phyloP scores from a whole-genome alignment of 2,329 filamentous ascomycete species.

The Fusarium sp. region DNA sequence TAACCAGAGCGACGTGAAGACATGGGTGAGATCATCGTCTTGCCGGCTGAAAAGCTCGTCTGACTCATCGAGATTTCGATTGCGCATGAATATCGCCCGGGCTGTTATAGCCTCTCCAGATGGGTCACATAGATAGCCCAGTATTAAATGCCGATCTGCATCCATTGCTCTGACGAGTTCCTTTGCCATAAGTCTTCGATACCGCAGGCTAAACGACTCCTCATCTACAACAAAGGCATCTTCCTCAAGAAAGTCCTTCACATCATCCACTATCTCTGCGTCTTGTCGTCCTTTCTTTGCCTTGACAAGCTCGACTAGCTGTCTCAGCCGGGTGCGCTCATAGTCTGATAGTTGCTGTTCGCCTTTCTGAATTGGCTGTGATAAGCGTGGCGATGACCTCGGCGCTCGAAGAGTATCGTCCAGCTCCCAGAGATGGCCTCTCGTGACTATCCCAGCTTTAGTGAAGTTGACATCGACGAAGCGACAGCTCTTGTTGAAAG shows the following conservation, averaged over 20 bases:
- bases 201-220: constrained; percentile 20
- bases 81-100: constrained; percentile 23
- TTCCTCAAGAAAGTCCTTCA: constrained; percentile 9
- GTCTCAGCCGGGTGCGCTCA: constrained; percentile 21
- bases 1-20: constrained; percentile 36
- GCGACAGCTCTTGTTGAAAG: constrained; percentile 42
- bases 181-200: constrained; percentile 29
- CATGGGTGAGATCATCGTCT: not conserved
- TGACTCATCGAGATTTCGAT: not conserved
- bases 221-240: constrained; percentile 11
- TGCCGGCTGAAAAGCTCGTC: not conserved
- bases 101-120: not conserved
- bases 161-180: constrained; percentile 35
- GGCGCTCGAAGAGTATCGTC: constrained; percentile 24
- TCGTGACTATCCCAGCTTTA: constrained; percentile 24
- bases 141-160: constrained; percentile 2
- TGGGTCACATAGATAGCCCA: constrained; percentile 26
- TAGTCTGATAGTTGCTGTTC: constrained; percentile 16
- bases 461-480: constrained; percentile 32
- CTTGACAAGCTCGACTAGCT: constrained; percentile 20
- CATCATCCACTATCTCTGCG: not conserved
- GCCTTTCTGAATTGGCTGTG: constrained; percentile 12
- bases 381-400: constrained; percentile 2
- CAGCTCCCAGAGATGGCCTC: constrained; percentile 42
- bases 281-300: not conserved